Base-by-base conservation (phyloP, 768 basidiomycete genomes). In the Mycena epipterygia region DNA sequence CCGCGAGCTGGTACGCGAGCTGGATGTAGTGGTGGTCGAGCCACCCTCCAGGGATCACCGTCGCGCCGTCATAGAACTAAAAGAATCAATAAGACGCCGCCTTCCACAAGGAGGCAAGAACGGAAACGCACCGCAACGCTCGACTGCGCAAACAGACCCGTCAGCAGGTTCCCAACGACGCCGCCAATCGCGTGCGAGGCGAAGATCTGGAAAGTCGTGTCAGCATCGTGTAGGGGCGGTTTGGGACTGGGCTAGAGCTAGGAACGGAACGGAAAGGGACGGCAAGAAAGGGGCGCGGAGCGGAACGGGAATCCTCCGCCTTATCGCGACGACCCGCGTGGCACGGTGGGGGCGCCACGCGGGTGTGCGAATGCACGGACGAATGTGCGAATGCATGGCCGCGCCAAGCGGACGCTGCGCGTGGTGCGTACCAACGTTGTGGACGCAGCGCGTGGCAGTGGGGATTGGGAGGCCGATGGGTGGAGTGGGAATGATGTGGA, bases 111-210 rank as follows among this genome's bases (percentile, higher is more conserved):
- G 27, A n/a, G n/a, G 2, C 9, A 12, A 25, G n/a, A 25, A n/a
- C 16, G 13, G 46, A 30, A 25, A 66, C 69, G 58, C 58, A 84
- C 88, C 29, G 96, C 94, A 37, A 98, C 86, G 64, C 88, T 89
- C 8, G 89, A 75, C 78, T 97, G 94, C 0, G 96, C 95, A 76
- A 98, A 99, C 35, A 97, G 84, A 27, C 88, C 96, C 3, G 96
- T 97, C 73, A 96, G 86, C 70, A 97, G 78, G 79, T 95, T 95
- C 19, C 93, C 94, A 55, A 93, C 87, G 39, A 95, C 77, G 37
- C 95, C 94, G 66, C 95, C 95, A 52, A 96, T 78, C 35, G 85
- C 89, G 75, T 95, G 94, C 19, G 91, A 91, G 6, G 97, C 95
- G 76, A 97, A 98, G 77, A 98, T 96, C 92, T 96, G 58, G 21